Percentiles rank a stretch among this genome's conserved stretches.
Conservation (phyloP, 495 filamentous ascomycete genomes). For the Parathielavia hyrcaniae region DNA sequence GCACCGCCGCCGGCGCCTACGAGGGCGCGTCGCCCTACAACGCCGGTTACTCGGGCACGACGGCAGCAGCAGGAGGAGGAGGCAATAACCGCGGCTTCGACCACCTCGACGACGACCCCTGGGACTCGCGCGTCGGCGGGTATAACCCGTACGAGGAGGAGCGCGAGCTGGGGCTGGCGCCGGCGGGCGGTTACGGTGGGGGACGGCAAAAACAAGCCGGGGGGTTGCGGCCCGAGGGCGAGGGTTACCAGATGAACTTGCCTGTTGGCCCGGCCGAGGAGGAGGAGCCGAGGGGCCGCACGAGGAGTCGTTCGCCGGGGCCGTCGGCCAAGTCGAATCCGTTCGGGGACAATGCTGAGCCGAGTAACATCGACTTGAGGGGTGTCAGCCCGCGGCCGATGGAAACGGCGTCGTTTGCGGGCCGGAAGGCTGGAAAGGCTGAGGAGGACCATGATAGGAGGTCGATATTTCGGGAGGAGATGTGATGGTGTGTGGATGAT, state of each 20-base stretch:
- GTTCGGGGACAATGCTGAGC: conserved; percentile 52
- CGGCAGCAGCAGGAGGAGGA: conserved; percentile 13
- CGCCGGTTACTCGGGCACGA: conserved; percentile 18
- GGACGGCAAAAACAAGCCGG: not conserved
- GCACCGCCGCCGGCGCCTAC: conserved; percentile 57
- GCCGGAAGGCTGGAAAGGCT: conserved; percentile 19
- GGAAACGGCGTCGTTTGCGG: conserved; percentile 32
- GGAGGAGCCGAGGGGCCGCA: conserved; percentile 32
- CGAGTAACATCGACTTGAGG: conserved; percentile 48
- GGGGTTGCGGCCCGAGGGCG: conserved; percentile 27
- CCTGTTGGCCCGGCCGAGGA: conserved; percentile 15
- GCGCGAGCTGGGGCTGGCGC: conserved; percentile 50
- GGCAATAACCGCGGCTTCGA: conserved; percentile 40
- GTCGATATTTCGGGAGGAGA: conserved; percentile 48
- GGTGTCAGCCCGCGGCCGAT: conserved; percentile 54
- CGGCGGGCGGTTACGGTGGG: conserved; percentile 16
- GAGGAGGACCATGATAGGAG: conserved; percentile 33
- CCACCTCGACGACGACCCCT: conserved; percentile 63
- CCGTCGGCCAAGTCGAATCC: conserved; percentile 38
- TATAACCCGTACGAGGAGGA: conserved; percentile 58
- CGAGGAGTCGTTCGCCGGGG: conserved; percentile 31
- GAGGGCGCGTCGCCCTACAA: conserved; percentile 37
- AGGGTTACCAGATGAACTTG: conserved; percentile 46
- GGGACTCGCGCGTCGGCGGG: conserved; percentile 62
- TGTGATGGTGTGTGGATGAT: conserved; percentile 26